phyloP scores from a whole-genome alignment of 2,329 filamentous ascomycete genomes.

The Fusarium sp. region DNA sequence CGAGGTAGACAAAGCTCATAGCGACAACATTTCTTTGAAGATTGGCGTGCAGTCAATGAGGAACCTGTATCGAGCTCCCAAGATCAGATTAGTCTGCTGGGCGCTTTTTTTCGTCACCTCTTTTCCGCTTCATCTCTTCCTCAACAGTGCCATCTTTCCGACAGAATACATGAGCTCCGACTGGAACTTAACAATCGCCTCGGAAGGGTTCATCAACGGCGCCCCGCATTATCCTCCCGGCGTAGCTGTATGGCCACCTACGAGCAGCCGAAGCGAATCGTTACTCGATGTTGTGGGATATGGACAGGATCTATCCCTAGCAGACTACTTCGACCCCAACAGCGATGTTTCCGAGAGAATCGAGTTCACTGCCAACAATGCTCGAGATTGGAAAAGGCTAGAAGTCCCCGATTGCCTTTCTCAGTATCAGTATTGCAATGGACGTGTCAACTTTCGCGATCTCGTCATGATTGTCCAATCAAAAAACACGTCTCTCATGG shows the following conservation, averaged over 20 bases:
- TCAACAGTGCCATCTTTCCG: background rate
- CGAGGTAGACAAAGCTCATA: slow-evolving; percentile 62
- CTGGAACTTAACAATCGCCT: background rate
- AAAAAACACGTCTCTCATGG: background rate
- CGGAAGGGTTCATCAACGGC: background rate
- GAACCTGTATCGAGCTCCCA: slow-evolving; percentile 11
- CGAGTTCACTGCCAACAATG: background rate
- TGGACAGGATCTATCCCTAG: background rate
- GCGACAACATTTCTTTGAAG: background rate
- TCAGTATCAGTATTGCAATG: background rate
- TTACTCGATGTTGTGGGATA: background rate
- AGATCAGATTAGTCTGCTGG: background rate
- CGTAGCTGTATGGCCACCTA: background rate
- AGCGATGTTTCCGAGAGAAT: background rate
- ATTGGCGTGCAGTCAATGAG: slow-evolving; percentile 30
- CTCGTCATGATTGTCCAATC: background rate
- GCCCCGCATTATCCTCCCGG: background rate
- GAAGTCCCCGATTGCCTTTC: background rate
- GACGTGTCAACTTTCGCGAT: background rate
- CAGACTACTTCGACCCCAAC: background rate
- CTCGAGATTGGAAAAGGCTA: background rate
- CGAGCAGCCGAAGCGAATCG: background rate
- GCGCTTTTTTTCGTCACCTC: slow-evolving; percentile 7
- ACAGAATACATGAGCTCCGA: background rate
- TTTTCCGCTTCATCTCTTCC: slow-evolving; percentile 15